Base-by-base conservation (phyloP, 768 basidiomycete genomes). In the Vararia minispora region DNA sequence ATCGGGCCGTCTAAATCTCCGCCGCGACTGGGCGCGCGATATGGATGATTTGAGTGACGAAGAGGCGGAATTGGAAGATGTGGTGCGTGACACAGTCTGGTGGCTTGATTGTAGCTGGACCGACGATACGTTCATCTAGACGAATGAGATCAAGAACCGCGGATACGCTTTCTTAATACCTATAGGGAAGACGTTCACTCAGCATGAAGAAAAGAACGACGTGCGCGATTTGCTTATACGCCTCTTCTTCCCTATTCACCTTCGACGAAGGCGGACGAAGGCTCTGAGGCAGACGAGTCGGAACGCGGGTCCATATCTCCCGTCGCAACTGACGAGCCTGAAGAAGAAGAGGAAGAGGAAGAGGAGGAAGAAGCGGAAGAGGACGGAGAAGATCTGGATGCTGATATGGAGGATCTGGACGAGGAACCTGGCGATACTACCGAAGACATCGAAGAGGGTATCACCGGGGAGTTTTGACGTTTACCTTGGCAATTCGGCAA, bases 41-140 rank as follows among this genome's bases (percentile, higher is more conserved):
- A 79, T 84, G 67, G 81, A 85, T 33, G 83, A 89, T 50, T 58
- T 89, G 43, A 86, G 82, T 42, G 86, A 88, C 40, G 86, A 88
- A 54, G 86, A 88, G 58, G 72, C 66, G 36, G 82, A 87, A 48
- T 53, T 88, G n/a, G 85, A 88, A 42, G 80, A 81, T 30, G 64
- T 74, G 47, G 85, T 81, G 51, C 46, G 72, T 61, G 24, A 11
- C 23, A 22, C 23, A 17, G 26, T 32, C 29, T 7, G 23, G 18
- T 28, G 22, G 13, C 24, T 48, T 23, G 25, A 7, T 39, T 34
- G 16, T 22, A 32, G 41, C 25, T n/a, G 27, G 24, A 16, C 3
- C 11, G 23, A 21, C n/a, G 13, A 12, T 38, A 1, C 28, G 27
- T 28, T 37, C 33, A 34, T 21, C 21, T 52, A 85, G 82, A 78